phyloP scores from a whole-genome alignment of 2,329 filamentous ascomycete genomes.

The Fusarium caatingaense region DNA sequence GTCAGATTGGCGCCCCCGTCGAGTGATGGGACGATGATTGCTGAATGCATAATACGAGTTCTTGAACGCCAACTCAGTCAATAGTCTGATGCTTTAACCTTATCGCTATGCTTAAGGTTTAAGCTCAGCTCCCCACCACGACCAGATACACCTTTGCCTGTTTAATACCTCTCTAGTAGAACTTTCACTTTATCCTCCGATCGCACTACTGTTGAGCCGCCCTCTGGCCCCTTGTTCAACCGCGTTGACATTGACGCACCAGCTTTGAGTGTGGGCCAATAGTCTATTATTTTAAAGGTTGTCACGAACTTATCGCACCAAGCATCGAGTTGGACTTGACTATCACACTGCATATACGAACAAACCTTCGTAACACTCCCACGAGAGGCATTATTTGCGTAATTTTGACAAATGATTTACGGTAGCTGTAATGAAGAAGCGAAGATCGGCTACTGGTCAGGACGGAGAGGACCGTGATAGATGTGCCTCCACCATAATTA shows the following conservation, averaged over 20 bases:
- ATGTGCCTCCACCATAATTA: neutral
- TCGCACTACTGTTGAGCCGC: neutral
- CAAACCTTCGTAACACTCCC: neutral
- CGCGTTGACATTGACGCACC: neutral
- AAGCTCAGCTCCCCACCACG: neutral
- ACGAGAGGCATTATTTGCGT: neutral
- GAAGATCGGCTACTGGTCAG: rapidly evolving
- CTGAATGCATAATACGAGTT: neutral
- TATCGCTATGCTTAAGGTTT: neutral
- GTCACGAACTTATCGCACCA: neutral
- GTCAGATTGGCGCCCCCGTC: too few relatives aligned
- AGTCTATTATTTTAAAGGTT: neutral
- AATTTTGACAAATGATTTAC: neutral
- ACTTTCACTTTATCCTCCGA: neutral
- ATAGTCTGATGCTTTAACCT: neutral
- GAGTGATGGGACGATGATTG: neutral
- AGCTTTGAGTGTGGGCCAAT: rapidly evolving
- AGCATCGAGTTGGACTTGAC: neutral
- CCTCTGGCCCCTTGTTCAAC: neutral
- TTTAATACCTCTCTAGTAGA: neutral
- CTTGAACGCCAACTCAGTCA: neutral
- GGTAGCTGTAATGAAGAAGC: neutral
- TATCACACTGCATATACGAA: neutral
- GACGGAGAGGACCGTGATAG: neutral
- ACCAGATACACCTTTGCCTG: neutral